These are phyloP conservation scores for Chaetomium sp. DNA, from an alignment of 2,329 filamentous ascomycete species.

Conservation along the genomic window DNA sequence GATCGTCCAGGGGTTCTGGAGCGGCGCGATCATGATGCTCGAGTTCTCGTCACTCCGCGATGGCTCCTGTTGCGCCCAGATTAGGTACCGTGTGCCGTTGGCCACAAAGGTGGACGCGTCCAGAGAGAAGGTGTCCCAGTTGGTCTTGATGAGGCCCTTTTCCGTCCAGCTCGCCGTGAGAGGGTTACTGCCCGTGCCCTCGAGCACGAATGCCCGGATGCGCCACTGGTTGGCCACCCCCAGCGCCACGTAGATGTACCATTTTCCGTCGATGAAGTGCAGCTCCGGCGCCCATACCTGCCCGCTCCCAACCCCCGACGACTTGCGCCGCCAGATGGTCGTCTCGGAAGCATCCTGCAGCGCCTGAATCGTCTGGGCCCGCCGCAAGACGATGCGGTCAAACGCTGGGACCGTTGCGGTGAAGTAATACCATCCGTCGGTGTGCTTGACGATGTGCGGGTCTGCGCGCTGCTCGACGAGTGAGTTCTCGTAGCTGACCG, in stretches of 20 bases:
- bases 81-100: constrained; percentile 37
- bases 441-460: constrained; percentile 39
- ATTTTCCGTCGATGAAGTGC: constrained; percentile 51
- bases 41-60: constrained; percentile 32
- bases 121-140: constrained; percentile 40
- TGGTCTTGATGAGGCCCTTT: constrained; percentile 37
- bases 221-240: constrained; percentile 33
- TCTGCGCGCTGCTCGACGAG: constrained; percentile 39
- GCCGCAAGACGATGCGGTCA: constrained; percentile 33
- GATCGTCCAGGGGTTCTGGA: constrained; percentile 39
- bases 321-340: constrained; percentile 43
- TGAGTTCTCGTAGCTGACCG: constrained; percentile 37
- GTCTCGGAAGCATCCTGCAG: constrained; percentile 30
- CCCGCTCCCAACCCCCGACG: constrained; percentile 48
- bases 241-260: constrained; percentile 56
- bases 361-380: constrained; percentile 29
- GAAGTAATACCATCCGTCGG: constrained; percentile 34
- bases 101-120: constrained; percentile 38
- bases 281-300: constrained; percentile 59
- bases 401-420: constrained; percentile 34
- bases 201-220: constrained; percentile 38
- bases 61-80: constrained; percentile 40
- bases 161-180: constrained; percentile 37
- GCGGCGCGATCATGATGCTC: constrained; percentile 35
- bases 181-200: constrained; percentile 38